phyloP scores from a whole-genome alignment of 345 rosid species.

The Rhizophora apiculata region DNA sequence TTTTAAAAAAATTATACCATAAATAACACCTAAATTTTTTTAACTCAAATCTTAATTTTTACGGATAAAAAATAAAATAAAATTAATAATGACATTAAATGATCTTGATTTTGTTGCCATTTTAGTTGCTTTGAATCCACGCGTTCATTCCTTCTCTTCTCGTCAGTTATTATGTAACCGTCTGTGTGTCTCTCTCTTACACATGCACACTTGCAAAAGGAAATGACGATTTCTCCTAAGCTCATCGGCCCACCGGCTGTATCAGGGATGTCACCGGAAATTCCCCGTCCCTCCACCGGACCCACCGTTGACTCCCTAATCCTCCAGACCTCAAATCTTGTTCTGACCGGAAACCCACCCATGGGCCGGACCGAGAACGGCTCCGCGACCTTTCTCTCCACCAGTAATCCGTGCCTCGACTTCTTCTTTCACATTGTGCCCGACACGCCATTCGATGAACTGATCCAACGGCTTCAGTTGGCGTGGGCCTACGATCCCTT shows the following conservation, averaged over 20 bases:
- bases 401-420: constrained; percentile 58
- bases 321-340: neutral
- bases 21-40: too few species aligned
- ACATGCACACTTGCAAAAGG: neutral
- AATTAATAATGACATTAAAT: too few species aligned
- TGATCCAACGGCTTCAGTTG: too few species aligned
- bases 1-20: too few species aligned
- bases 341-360: constrained; percentile 2
- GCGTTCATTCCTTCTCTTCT: neutral
- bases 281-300: neutral
- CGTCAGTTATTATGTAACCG: neutral
- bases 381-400: constrained; percentile 36
- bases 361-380: constrained; percentile 48
- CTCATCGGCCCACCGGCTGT: constrained; percentile 16
- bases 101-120: too few species aligned
- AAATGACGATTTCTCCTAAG: neutral
- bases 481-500: constrained; percentile 55
- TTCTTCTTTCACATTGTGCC: constrained; percentile 64
- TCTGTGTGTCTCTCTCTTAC: neutral
- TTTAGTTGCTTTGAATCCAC: neutral
- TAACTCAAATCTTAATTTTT: too few species aligned
- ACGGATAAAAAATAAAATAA: too few species aligned
- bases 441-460: constrained; percentile 27
- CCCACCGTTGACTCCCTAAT: constrained; percentile 1
- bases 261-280: neutral